Percentiles rank a stretch among this genome's conserved stretches.
Evolutionary conservation across 441 rosid genomes (phyloP).

Genomic region (Corymbia citriodora): DNA sequence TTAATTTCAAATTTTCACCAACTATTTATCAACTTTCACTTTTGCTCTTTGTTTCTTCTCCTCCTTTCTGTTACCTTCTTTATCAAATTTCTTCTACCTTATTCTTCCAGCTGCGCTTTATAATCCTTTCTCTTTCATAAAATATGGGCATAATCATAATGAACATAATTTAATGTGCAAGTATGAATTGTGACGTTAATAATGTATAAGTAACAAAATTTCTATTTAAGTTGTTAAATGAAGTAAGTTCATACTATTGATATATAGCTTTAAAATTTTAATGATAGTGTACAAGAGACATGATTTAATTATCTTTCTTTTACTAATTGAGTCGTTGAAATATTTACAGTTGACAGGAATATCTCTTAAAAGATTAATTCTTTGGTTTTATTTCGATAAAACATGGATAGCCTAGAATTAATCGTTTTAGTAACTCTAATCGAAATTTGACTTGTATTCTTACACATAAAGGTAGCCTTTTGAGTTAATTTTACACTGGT

Average conservation of each 20-base stretch:
- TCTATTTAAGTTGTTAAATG: not conserved
- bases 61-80: too few relatives aligned
- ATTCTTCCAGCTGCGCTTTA: not conserved
- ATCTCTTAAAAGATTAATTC: not conserved
- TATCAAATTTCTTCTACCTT: not conserved
- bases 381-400: not conserved
- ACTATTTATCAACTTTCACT: not conserved
- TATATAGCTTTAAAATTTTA: not conserved
- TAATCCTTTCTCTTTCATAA: not conserved
- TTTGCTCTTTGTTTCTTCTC: not conserved
- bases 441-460: not conserved
- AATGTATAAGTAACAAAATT: not conserved
- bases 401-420: not conserved
- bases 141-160: not conserved
- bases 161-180: not conserved
- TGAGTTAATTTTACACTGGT: not conserved
- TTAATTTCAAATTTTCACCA: not conserved
- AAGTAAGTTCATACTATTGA: not conserved
- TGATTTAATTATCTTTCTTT: not conserved
- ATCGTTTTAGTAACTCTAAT: not conserved
- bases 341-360: rapidly evolving
- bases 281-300: rapidly evolving
- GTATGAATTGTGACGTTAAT: not conserved
- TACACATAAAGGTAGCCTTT: not conserved
- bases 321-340: not conserved